These are phyloP conservation scores for Spathaspora hagerdaliae DNA, from an alignment of 805 yeast species.

Conservation along the genomic window DNA sequence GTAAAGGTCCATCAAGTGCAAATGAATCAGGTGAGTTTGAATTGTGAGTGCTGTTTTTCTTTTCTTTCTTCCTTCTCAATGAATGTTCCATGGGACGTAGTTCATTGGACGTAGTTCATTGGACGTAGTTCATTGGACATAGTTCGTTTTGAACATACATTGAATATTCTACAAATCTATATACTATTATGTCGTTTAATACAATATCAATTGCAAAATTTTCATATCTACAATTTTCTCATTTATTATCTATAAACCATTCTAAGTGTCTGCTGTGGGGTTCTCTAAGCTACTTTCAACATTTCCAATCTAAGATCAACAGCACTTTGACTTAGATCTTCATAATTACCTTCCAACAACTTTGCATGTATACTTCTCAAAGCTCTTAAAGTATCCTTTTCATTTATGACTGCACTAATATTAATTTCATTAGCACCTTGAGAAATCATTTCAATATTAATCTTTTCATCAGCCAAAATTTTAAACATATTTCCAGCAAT, in stretches of 20 bases:
- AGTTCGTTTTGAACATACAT: too few species aligned
- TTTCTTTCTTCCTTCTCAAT: too few species aligned
- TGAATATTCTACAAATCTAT: too few species aligned
- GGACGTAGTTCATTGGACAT: too few species aligned
- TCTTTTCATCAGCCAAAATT: slow-evolving; percentile 83
- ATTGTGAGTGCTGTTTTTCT: slow-evolving; percentile 12
- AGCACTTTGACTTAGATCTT: slow-evolving; percentile 21
- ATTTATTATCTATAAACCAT: background rate
- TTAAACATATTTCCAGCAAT: slow-evolving; percentile 97
- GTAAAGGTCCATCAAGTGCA: slow-evolving; percentile 7
- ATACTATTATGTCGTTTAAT: too few species aligned
- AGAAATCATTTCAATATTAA: slow-evolving; percentile 95
- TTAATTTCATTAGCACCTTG: slow-evolving; percentile 99
- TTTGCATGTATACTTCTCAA: slow-evolving; percentile 79
- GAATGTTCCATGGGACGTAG: too few species aligned
- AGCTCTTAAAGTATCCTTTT: slow-evolving; percentile 78
- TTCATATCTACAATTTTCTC: background rate
- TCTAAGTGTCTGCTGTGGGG: too few species aligned
- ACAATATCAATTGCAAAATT: too few species aligned
- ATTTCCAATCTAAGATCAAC: slow-evolving; percentile 30
- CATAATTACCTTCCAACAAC: slow-evolving; percentile 49
- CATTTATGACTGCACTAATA: slow-evolving; percentile 90
- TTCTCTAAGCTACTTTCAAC: slow-evolving; percentile 17
- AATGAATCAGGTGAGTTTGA: slow-evolving; percentile 30
- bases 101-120: too few species aligned